Conservation (phyloP, 495 filamentous ascomycete species). For the Aspergillus diversus region DNA sequence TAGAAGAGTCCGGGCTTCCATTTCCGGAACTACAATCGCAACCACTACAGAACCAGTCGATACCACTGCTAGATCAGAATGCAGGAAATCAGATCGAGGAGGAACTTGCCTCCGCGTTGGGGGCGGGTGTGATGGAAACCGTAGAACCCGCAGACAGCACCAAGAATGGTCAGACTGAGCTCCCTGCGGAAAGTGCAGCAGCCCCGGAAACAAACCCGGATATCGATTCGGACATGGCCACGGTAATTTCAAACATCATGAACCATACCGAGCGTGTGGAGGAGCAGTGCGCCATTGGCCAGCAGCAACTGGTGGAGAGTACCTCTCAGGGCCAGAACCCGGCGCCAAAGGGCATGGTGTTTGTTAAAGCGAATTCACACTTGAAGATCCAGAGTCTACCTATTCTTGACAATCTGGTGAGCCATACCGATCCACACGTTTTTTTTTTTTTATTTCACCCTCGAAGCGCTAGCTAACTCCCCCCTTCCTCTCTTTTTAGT, state of each 20-base stretch:
- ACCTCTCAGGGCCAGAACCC: conserved; percentile 24
- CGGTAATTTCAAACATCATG: conserved; percentile 50
- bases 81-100: conserved; percentile 48
- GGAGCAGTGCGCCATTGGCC: conserved; percentile 45
- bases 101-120: conserved; percentile 45
- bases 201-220: conserved; percentile 28
- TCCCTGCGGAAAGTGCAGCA: conserved; percentile 20
- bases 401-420: conserved; percentile 73
- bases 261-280: conserved; percentile 53
- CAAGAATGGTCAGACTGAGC: conserved; percentile 27
- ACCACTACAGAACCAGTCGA: neutral
- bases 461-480: neutral
- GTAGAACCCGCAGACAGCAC: conserved; percentile 27
- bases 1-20: conserved; percentile 28
- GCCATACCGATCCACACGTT: conserved; percentile 15
- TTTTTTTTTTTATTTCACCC: neutral
- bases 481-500: conserved; percentile 47
- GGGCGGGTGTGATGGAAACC: conserved; percentile 35
- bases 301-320: conserved; percentile 37
- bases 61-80: conserved; percentile 19
- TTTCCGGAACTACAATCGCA: conserved; percentile 24
- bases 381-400: conserved; percentile 71
- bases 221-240: conserved; percentile 39
- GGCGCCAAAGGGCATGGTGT: conserved; percentile 42
- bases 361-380: conserved; percentile 58